phyloP scores from a whole-genome alignment of 805 yeast species.

The Starmera quercuum region DNA sequence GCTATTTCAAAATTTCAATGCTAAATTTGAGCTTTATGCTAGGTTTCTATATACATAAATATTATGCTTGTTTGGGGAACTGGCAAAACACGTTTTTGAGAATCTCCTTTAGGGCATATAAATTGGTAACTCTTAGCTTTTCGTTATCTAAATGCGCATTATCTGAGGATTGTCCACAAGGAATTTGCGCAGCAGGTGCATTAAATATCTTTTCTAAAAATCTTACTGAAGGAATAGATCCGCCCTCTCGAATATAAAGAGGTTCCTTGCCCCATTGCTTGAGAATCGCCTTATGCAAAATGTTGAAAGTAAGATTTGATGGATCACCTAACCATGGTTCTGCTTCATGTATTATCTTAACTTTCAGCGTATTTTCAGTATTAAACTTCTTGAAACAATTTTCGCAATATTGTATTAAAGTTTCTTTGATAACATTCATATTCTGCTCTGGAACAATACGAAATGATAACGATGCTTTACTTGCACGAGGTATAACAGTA shows the following conservation, averaged over 20 bases:
- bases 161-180: constrained; percentile 93
- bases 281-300: constrained; percentile 53
- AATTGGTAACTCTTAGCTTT: constrained; percentile 68
- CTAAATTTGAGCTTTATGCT: too few species aligned
- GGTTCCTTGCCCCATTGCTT: constrained; percentile 79
- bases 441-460: constrained; percentile 89
- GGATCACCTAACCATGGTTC: constrained; percentile 97
- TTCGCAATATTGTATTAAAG: constrained; percentile 39
- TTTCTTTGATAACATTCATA: constrained; percentile 44
- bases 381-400: constrained; percentile 39
- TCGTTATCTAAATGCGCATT: constrained; percentile 92
- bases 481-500: constrained; percentile 82
- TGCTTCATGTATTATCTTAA: constrained; percentile 72
- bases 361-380: constrained; percentile 53
- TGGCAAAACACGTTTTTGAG: constrained; percentile 23
- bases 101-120: constrained; percentile 66
- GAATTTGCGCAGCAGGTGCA: constrained; percentile 92
- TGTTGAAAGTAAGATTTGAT: constrained; percentile 60
- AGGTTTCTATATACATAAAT: too few species aligned
- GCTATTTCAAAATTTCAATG: too few species aligned
- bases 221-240: constrained; percentile 87
- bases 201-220: constrained; percentile 72
- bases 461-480: constrained; percentile 69
- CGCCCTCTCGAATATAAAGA: constrained; percentile 88
- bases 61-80: too few species aligned